A percentile compares a stretch with the other conserved stretches of the same genome.
phyloP scores from a whole-genome alignment of 768 basidiomycete species.

The Neoboletus subvelutipes region DNA sequence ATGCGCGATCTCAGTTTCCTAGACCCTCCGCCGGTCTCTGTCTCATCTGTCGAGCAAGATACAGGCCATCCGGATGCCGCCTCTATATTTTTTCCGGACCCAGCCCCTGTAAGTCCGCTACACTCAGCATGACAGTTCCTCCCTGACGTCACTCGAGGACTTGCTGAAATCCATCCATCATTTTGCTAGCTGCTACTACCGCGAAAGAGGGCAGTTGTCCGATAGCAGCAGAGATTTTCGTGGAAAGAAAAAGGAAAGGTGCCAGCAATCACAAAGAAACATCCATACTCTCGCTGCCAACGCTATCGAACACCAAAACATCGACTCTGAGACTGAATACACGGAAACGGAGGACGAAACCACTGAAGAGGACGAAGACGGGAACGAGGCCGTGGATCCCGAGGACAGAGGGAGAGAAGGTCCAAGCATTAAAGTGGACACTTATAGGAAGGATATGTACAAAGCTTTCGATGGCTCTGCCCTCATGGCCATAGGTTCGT shows the following conservation, averaged over 20 bases:
- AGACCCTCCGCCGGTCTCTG: slow-evolving; percentile 29
- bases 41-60: slow-evolving; percentile 12
- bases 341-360: slow-evolving; percentile 16
- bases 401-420: slow-evolving; percentile 11
- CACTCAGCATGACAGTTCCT: not conserved
- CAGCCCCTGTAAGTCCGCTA: slow-evolving; percentile 49
- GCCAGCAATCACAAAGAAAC: slow-evolving; percentile 12
- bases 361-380: slow-evolving; percentile 17
- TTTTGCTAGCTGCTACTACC: slow-evolving; percentile 56
- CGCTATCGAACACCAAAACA: not conserved
- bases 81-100: slow-evolving; percentile 31
- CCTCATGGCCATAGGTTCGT: slow-evolving; percentile 66
- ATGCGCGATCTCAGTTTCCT: slow-evolving; percentile 54
- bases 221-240: slow-evolving; percentile 51
- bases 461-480: slow-evolving; percentile 71
- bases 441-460: slow-evolving; percentile 60
- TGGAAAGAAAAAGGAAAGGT: slow-evolving; percentile 38
- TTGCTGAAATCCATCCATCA: slow-evolving; percentile 52
- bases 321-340: slow-evolving; percentile 11
- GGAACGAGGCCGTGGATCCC: slow-evolving; percentile 5
- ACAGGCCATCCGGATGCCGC: slow-evolving; percentile 2
- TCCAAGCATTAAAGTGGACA: slow-evolving; percentile 2
- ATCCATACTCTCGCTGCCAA: slow-evolving; percentile 24
- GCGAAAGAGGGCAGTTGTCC: slow-evolving; percentile 56
- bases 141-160: slow-evolving; percentile 40